Base-by-base conservation (phyloP, 1,284 basidiomycete species). In the Cryptococcus maquisensis region DNA sequence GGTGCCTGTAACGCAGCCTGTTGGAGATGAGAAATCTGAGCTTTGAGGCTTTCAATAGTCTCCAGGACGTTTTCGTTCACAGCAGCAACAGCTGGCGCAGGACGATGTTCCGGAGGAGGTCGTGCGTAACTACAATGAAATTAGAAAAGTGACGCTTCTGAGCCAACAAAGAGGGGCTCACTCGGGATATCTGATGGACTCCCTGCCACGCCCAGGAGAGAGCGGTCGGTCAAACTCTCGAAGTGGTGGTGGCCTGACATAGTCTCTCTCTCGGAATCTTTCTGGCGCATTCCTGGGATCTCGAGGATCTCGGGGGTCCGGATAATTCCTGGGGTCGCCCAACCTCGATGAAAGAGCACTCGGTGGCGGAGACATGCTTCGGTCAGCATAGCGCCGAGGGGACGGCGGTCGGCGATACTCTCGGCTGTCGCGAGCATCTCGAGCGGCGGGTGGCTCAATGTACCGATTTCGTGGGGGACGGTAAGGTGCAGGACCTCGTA, bases 11-110 rank as follows among this genome's bases (percentile, higher is more conserved):
- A 21, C 15, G 42, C 23, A 10, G 18, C 24, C 45, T 54, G 49
- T 37, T 61, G 56, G 7, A 61, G 26, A 23, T 53, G 49, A 7
- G 56, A 46, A 4, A 61, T 52, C 37, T 61, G 60, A 21, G 54
- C 60, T 46, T 58, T 61, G 15, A 61, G 47, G 8, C 44, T 50
- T 51, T 52, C 52, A 10, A 61, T 47, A 4, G 60, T 61, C 32
- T 57, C 56, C 2, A 58, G 43, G 0, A 61, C 53, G 21, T 59
- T 59, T 24, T 52, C 20, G 41, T 16, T 20, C 15, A 12, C 28
- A 26, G 39, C 3, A 20, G 52, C 3, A 37, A 37, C 26, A 7
- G 45, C 44, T 18, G 43, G 44, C 24, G 49, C 42, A 4, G 44
- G 35, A 26, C 21, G 52, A n/a, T 21, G 18, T 23, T 45, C 32